Conservation (phyloP, 805 yeast genomes). For the Candida qinlingensis region DNA sequence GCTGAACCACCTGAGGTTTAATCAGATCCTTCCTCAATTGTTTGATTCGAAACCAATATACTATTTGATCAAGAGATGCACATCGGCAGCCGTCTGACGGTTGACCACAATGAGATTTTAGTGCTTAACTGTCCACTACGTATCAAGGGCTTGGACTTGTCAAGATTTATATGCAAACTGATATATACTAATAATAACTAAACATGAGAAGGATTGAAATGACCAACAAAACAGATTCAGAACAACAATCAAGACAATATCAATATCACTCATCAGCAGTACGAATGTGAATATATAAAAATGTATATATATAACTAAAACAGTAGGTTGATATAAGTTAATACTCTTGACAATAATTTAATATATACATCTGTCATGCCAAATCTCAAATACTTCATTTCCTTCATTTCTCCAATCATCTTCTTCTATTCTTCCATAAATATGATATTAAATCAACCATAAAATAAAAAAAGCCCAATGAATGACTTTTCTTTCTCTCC, state of each 20-base stretch:
- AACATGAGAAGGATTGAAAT: neutral
- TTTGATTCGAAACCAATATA: too few species aligned
- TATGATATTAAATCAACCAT: conserved; percentile 1
- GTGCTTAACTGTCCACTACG: too few species aligned
- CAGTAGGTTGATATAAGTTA: conserved; percentile 1
- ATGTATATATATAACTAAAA: conserved; percentile 1
- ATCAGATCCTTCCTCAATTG: too few species aligned
- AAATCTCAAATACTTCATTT: conserved; percentile 6
- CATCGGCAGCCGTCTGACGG: too few species aligned
- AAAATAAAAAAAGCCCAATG: neutral
- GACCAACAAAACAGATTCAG: neutral
- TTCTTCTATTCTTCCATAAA: conserved; percentile 5
- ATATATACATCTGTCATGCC: conserved; percentile 13
- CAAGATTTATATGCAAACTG: neutral
- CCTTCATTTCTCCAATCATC: neutral
- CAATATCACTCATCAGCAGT: neutral
- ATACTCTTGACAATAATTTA: conserved; percentile 3
- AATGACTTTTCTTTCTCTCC: neutral
- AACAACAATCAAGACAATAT: neutral
- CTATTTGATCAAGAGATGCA: too few species aligned
- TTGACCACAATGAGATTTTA: too few species aligned
- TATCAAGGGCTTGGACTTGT: too few species aligned
- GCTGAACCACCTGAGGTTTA: too few species aligned
- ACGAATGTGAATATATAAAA: too few species aligned
- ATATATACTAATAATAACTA: neutral